Conservation (phyloP, 2,329 filamentous ascomycete genomes). For the Aspergillus fumigatus region DNA sequence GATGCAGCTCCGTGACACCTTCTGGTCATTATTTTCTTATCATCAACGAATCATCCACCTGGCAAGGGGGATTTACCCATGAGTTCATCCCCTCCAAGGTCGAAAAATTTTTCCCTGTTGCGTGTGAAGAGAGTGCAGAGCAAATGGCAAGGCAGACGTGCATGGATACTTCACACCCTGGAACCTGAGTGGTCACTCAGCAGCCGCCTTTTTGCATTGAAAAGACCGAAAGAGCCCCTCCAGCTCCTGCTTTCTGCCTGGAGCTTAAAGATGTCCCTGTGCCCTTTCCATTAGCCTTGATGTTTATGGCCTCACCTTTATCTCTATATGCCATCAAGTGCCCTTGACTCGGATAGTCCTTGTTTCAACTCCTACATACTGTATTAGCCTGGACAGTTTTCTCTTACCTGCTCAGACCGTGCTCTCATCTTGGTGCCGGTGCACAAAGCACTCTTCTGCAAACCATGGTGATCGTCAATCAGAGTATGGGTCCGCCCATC, state of each 20-base stretch:
- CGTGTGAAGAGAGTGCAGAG: conserved; percentile 2
- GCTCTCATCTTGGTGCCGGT: neutral
- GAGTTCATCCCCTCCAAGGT: conserved; percentile 1
- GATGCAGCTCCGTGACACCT: neutral
- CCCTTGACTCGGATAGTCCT: neutral
- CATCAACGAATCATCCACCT: neutral
- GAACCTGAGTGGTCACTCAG: conserved; percentile 5
- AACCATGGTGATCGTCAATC: conserved; percentile 16
- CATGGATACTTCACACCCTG: conserved; percentile 5
- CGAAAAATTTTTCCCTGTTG: conserved; percentile 2
- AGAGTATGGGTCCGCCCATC: conserved; percentile 14
- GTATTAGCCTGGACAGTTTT: neutral
- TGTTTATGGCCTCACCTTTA: neutral
- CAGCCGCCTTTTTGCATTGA: conserved; percentile 2
- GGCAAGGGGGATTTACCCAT: neutral
- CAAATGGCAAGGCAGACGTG: conserved; percentile 8
- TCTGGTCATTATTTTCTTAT: conserved; percentile 3
- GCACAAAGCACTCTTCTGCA: neutral
- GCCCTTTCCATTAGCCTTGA: neutral
- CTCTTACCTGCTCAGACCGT: neutral
- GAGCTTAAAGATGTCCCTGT: conserved; percentile 6
- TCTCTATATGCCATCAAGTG: neutral
- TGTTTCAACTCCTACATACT: neutral
- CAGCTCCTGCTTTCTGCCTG: neutral
- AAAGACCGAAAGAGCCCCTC: conserved; percentile 5